Conservation (phyloP, 2,329 filamentous ascomycete genomes). For the Microdochium trichocladiopsis region DNA sequence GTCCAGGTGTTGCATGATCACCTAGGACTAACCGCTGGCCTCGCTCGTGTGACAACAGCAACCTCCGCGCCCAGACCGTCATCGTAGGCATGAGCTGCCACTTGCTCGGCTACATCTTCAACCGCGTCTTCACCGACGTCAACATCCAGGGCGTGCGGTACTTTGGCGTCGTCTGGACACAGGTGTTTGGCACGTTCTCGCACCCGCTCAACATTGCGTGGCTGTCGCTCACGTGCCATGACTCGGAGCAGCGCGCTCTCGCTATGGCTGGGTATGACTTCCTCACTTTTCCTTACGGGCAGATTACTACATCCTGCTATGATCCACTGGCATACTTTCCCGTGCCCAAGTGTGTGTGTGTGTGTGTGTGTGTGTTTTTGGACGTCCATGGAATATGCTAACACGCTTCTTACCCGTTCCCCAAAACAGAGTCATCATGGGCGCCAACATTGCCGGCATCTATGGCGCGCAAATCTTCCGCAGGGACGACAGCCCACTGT, state of each 20-base stretch:
- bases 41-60: slow-evolving; percentile 17
- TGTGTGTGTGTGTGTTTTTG: too few relatives aligned
- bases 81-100: slow-evolving; percentile 39
- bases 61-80: slow-evolving; percentile 43
- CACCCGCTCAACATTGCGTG: slow-evolving; percentile 54
- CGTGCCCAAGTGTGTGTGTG: too few relatives aligned
- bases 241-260: slow-evolving; percentile 50
- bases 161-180: slow-evolving; percentile 49
- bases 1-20: too few relatives aligned
- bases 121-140: slow-evolving; percentile 42
- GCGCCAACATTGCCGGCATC: slow-evolving; percentile 54
- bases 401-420: too few relatives aligned
- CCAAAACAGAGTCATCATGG: slow-evolving; percentile 47
- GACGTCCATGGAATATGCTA: too few relatives aligned
- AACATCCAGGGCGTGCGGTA: slow-evolving; percentile 33
- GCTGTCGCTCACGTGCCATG: slow-evolving; percentile 48
- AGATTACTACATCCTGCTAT: too few relatives aligned
- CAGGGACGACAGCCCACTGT: slow-evolving; percentile 40
- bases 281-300: neutral
- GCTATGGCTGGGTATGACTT: slow-evolving; percentile 47
- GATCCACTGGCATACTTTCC: too few relatives aligned
- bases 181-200: slow-evolving; percentile 45
- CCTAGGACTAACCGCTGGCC: neutral
- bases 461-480: slow-evolving; percentile 56
- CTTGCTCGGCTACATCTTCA: slow-evolving; percentile 45